Evolutionary conservation across 768 basidiomycete genomes (phyloP).

Genomic region (Termitomyces sp.): DNA sequence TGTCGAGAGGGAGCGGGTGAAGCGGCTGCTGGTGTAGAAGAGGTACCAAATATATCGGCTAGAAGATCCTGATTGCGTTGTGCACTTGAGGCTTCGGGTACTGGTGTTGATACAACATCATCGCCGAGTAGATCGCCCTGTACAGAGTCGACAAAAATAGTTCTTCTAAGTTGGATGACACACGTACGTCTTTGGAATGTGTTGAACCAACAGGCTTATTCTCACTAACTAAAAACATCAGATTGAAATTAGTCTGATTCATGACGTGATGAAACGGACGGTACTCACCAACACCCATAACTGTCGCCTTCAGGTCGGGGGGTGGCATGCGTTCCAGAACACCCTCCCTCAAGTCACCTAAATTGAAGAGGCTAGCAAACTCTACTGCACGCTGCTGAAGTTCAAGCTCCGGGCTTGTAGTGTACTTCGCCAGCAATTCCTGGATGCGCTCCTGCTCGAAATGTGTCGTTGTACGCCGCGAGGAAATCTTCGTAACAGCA

Average conservation of each 20-base stretch:
- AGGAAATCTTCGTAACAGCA: constrained; percentile 84
- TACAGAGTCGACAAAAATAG: constrained; percentile 12
- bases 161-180: constrained; percentile 14
- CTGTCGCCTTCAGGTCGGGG: constrained; percentile 95
- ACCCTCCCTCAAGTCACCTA: constrained; percentile 73
- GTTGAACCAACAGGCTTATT: constrained; percentile 95
- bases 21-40: constrained; percentile 31
- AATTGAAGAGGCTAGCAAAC: constrained; percentile 78
- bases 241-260: neutral
- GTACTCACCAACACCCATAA: constrained; percentile 81
- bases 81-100: constrained; percentile 33
- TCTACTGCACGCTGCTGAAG: constrained; percentile 95
- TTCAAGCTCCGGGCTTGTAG: constrained; percentile 88
- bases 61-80: constrained; percentile 83
- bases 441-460: constrained; percentile 76
- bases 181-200: constrained; percentile 69
- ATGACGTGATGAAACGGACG: neutral
- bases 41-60: constrained; percentile 83
- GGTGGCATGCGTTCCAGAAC: constrained; percentile 99
- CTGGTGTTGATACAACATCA: constrained; percentile 42
- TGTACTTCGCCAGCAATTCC: constrained; percentile 73
- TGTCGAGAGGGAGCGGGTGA: constrained; percentile 43
- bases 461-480: constrained; percentile 62
- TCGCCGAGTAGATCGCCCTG: constrained; percentile 80
- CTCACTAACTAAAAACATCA: constrained; percentile 67